These are phyloP conservation scores for Gloeopeniophorella convolvens DNA, from an alignment of 768 basidiomycete genomes.

Conservation along the genomic window DNA sequence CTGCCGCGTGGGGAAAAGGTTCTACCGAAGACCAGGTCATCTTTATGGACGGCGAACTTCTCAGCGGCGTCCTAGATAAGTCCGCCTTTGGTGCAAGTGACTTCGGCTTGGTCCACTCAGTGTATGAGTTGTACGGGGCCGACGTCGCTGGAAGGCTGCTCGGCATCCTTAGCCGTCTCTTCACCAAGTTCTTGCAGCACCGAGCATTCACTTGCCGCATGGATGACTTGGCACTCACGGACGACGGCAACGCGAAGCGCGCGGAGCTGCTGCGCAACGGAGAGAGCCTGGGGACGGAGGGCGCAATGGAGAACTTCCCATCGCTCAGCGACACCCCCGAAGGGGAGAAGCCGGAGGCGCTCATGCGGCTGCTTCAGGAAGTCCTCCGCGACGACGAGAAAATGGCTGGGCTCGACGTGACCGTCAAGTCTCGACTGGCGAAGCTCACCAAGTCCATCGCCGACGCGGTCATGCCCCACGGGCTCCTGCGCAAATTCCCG, in stretches of 20 bases:
- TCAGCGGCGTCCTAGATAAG: constrained; percentile 94
- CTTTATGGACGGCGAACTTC: constrained; percentile 88
- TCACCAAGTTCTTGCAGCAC: constrained; percentile 96
- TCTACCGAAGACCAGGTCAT: constrained; percentile 79
- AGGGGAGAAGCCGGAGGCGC: constrained; percentile 48
- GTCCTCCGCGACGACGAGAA: constrained; percentile 92
- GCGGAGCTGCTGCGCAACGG: constrained; percentile 60
- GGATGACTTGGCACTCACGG: constrained; percentile 92
- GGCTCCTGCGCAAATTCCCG: constrained; percentile 89
- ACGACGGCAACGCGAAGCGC: constrained; percentile 68
- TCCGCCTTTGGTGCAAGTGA: constrained; percentile 95
- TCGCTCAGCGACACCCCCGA: constrained; percentile 49
- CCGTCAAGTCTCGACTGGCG: constrained; percentile 78
- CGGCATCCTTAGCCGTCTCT: constrained; percentile 86
- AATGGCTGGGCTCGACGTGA: constrained; percentile 95
- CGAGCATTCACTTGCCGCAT: constrained; percentile 98
- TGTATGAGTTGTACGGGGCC: constrained; percentile 92
- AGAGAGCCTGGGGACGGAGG: constrained; percentile 70
- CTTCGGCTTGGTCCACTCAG: constrained; percentile 94
- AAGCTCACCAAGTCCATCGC: constrained; percentile 88
- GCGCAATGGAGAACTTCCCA: constrained; percentile 87
- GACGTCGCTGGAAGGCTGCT: constrained; percentile 85
- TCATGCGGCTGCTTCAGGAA: constrained; percentile 74
- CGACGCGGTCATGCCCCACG: constrained; percentile 78
- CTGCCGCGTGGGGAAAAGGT: constrained; percentile 75